A percentile compares a stretch with the other conserved stretches of the same genome.
Conservation (phyloP, 1,284 basidiomycete species). For the Sanghuangporus weigelae region DNA sequence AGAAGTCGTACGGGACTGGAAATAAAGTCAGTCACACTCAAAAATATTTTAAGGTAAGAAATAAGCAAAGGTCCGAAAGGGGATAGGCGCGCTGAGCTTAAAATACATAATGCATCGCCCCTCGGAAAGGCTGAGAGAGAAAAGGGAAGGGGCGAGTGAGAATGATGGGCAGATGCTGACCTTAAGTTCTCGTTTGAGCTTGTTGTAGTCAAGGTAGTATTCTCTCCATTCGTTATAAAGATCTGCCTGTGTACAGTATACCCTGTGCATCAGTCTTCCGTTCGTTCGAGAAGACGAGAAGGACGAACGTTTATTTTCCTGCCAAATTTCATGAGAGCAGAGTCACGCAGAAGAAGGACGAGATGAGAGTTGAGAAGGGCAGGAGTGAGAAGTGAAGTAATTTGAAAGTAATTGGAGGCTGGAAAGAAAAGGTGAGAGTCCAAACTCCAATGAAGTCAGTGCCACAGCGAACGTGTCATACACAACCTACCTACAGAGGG, state of each 20-base stretch:
- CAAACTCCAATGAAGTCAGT: too few species aligned
- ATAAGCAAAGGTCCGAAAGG: conserved; percentile 13
- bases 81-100: neutral
- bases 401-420: neutral
- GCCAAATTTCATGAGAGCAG: conserved; percentile 75
- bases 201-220: conserved; percentile 87
- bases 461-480: too few species aligned
- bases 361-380: neutral
- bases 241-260: conserved; percentile 50
- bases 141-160: neutral
- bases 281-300: neutral
- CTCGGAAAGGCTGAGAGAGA: neutral
- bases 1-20: conserved; percentile 53
- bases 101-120: neutral
- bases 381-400: neutral
- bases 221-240: conserved; percentile 88
- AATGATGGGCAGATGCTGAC: conserved; percentile 29
- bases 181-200: conserved; percentile 88
- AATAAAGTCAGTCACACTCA: neutral
- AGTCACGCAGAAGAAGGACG: neutral
- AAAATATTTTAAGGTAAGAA: neutral
- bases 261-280: neutral
- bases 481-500: too few species aligned
- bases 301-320: conserved; percentile 76
- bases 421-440: too few species aligned